Evolutionary conservation across 176 grass and related monocot species (phyloP).

Genomic region (Carex myosuroides): DNA sequence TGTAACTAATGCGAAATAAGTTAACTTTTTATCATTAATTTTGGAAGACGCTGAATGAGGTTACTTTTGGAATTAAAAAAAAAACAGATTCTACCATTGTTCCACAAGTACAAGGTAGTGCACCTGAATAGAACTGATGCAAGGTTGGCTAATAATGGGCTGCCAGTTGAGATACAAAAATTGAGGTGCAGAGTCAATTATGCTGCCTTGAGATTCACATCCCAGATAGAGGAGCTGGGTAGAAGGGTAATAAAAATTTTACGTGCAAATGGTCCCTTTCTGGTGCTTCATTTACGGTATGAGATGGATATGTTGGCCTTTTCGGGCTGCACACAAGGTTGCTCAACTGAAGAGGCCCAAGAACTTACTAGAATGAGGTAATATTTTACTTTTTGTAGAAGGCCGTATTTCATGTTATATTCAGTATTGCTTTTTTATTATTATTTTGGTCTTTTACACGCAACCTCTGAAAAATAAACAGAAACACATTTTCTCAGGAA

Average conservation of each 20-base stretch:
- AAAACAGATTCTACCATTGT: conserved; percentile 80
- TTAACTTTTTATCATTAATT: neutral
- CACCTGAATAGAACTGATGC: conserved; percentile 86
- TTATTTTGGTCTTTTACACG: neutral
- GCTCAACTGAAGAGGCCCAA: conserved; percentile 52
- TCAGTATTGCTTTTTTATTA: conserved; percentile 6
- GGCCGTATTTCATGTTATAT: neutral
- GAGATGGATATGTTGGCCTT: conserved; percentile 99
- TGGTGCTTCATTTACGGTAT: conserved; percentile 89
- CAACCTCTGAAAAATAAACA: neutral
- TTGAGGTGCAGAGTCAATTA: conserved; percentile 80
- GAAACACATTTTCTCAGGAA: neutral
- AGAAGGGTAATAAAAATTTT: conserved; percentile 66
- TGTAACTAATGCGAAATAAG: neutral
- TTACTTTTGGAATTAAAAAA: neutral
- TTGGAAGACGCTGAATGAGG: neutral
- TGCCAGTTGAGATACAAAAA: conserved; percentile 73
- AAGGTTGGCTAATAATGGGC: conserved; percentile 76
- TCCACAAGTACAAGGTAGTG: conserved; percentile 76
- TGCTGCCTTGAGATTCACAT: conserved; percentile 69
- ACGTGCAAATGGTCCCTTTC: conserved; percentile 57
- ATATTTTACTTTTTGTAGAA: neutral
- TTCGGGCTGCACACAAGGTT: conserved; percentile 90
- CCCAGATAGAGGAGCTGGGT: conserved; percentile 77
- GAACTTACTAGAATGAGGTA: conserved; percentile 95